Base-by-base conservation (phyloP, 2,329 filamentous ascomycete species). In the Pestalotiopsis sp. region DNA sequence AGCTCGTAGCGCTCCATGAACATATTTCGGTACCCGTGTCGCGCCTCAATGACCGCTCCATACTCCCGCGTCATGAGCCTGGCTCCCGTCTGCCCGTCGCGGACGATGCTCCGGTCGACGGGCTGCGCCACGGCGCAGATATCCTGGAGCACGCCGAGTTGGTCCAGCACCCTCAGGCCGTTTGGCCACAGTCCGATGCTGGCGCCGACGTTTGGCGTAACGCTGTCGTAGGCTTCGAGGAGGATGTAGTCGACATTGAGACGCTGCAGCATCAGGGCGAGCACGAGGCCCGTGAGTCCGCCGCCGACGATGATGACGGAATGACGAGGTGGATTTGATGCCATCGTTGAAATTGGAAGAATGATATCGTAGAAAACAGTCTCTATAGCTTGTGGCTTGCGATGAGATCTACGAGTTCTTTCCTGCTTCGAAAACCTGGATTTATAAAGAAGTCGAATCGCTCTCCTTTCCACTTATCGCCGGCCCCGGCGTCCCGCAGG, bases 1-100 rank as follows among this genome's bases (percentile, higher is more conserved):
- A 59, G 57, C 57, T 59, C 57, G 23, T 59, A 59, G 4, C 57
- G 57, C 20, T 59, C 57, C 57, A 59, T 59, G 57, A 59, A 59
- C 57, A 38, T 59, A 12, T 59, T 59, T 4, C 23, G 7, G n/a
- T 59, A 59, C 17, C 57, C 57, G 7, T 59, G 57, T 0, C 60
- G 60, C 4, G 60, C 60, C 27, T 59, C 17, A 1, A 59, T 27
- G 20, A 59, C 9, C n/a, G 57, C n/a, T 1, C 57, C 57, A 13
- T 59, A 59, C 17, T n/a, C 25, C 17, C 57, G 57, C 25, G 57
- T 59, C 57, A 59, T 59, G 23, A 59, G 20, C 25, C 23, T 59
- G 17, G 57, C 57, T 4, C 57, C 57, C 36, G 31, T 59, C 57
- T 36, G n/a, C 23, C 57, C 57, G 3, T 59, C 57, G 57, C 57